phyloP scores from a whole-genome alignment of 1,284 basidiomycete species.

The Apiotrichum brassicae region DNA sequence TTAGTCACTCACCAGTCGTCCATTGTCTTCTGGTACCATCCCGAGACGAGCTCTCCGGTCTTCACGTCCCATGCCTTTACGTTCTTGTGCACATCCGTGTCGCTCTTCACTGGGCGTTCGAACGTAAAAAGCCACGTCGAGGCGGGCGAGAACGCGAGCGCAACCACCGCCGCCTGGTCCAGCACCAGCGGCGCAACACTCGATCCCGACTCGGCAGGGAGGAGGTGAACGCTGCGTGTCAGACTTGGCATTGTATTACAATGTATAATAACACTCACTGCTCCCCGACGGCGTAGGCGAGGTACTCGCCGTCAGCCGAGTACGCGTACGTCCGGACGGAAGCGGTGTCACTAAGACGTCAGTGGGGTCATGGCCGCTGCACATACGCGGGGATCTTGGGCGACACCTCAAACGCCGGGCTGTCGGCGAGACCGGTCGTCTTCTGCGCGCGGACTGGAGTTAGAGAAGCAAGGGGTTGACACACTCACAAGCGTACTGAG shows the following conservation, averaged over 20 bases:
- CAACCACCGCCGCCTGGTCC: conserved; percentile 62
- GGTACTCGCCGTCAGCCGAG: conserved; percentile 78
- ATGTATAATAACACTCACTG: too few relatives aligned
- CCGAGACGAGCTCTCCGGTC: conserved; percentile 38
- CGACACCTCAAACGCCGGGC: conserved; percentile 67
- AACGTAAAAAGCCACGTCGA: conserved; percentile 90
- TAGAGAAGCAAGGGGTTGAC: background rate
- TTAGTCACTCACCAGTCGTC: conserved; percentile 43
- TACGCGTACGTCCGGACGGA: conserved; percentile 67
- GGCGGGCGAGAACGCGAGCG: conserved; percentile 84
- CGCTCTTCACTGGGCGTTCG: conserved; percentile 60
- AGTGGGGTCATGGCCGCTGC: conserved; percentile 42
- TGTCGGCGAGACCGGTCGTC: conserved; percentile 75
- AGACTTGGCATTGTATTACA: too few relatives aligned
- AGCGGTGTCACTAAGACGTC: conserved; percentile 53
- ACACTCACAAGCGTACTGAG: conserved; percentile 60
- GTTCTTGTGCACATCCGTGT: conserved; percentile 45
- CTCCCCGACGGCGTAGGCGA: conserved; percentile 72
- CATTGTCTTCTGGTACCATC: conserved; percentile 43
- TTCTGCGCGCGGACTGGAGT: conserved; percentile 83
- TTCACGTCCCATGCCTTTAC: conserved; percentile 42
- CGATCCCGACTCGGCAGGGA: conserved; percentile 29
- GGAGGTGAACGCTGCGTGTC: conserved; percentile 31
- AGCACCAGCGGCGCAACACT: conserved; percentile 24
- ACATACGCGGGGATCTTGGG: conserved; percentile 57